Conservation (phyloP, 1,284 basidiomycete species). For the Marasmius sp. region DNA sequence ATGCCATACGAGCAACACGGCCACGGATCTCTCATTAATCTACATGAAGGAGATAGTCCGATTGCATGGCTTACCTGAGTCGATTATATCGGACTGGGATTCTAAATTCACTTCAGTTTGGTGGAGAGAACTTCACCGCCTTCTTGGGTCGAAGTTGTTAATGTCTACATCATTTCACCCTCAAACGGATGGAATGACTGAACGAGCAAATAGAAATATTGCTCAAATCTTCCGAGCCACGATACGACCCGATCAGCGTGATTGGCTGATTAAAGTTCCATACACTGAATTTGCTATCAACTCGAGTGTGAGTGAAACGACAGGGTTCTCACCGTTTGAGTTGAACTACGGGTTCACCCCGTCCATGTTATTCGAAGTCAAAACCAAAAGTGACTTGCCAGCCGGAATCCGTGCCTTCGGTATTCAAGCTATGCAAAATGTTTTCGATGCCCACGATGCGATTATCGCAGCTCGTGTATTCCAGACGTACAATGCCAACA, state of each 20-base stretch:
- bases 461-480: conserved; percentile 25
- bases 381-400: not conserved
- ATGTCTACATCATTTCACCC: not conserved
- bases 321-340: conserved; percentile 36
- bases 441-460: conserved; percentile 27
- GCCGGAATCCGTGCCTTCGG: not conserved
- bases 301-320: conserved; percentile 22
- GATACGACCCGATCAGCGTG: conserved; percentile 29
- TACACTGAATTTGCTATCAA: conserved; percentile 21
- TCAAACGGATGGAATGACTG: conserved; percentile 14
- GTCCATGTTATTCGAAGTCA: not conserved
- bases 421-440: conserved; percentile 8
- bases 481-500: conserved; percentile 27
- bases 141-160: conserved; percentile 21
- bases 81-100: conserved; percentile 26
- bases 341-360: conserved; percentile 26
- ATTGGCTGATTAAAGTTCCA: conserved; percentile 31
- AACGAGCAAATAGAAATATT: conserved; percentile 24
- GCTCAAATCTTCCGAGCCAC: conserved; percentile 24
- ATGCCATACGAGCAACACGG: conserved; percentile 15
- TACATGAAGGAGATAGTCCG: conserved; percentile 20
- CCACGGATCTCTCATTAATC: conserved; percentile 6
- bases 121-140: conserved; percentile 24
- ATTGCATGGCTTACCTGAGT: conserved; percentile 22
- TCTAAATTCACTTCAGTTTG: conserved; percentile 25